These are phyloP conservation scores for Phoenix dactylifera DNA, from an alignment of 176 grass and related monocot genomes.

Conservation along the genomic window DNA sequence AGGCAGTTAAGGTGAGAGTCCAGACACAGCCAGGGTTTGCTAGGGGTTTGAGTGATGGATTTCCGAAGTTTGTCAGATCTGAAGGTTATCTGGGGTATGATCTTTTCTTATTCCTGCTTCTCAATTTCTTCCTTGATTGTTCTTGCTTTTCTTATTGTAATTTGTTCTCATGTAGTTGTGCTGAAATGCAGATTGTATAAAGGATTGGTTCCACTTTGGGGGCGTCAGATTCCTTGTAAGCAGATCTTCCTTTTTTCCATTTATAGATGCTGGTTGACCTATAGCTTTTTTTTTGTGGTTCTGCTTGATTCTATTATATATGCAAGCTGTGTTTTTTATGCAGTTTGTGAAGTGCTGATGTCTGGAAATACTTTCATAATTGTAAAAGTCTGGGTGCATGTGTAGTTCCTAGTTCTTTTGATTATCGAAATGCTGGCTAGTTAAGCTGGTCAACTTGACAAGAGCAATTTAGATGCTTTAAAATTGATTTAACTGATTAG, in stretches of 20 bases:
- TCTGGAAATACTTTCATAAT: too few relatives aligned
- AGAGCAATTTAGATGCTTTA: too few relatives aligned
- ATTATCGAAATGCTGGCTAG: too few relatives aligned
- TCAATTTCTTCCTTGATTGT: not conserved
- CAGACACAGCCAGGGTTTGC: slow-evolving; percentile 97
- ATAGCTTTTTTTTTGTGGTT: not conserved
- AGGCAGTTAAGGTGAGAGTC: slow-evolving; percentile 96
- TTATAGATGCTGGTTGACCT: not conserved
- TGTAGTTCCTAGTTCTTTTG: too few relatives aligned
- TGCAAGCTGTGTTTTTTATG: too few relatives aligned
- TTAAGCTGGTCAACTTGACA: too few relatives aligned
- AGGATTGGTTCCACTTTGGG: slow-evolving; percentile 18
- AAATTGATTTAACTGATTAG: too few relatives aligned
- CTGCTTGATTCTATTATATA: too few relatives aligned
- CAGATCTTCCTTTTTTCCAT: not conserved
- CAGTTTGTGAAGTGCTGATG: too few relatives aligned
- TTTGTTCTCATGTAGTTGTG: not conserved
- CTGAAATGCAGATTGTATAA: slow-evolving; percentile 9
- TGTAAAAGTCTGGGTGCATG: too few relatives aligned
- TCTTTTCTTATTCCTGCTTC: too few relatives aligned
- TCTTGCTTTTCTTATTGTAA: not conserved
- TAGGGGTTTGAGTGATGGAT: slow-evolving; percentile 82
- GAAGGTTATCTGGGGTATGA: slow-evolving; percentile 72
- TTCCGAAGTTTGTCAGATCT: slow-evolving; percentile 79
- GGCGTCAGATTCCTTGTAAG: slow-evolving; percentile 22